Percentiles rank a stretch among this genome's conserved stretches.
phyloP scores from a whole-genome alignment of 306 rosid genomes.

The Clitoria ternatea region DNA sequence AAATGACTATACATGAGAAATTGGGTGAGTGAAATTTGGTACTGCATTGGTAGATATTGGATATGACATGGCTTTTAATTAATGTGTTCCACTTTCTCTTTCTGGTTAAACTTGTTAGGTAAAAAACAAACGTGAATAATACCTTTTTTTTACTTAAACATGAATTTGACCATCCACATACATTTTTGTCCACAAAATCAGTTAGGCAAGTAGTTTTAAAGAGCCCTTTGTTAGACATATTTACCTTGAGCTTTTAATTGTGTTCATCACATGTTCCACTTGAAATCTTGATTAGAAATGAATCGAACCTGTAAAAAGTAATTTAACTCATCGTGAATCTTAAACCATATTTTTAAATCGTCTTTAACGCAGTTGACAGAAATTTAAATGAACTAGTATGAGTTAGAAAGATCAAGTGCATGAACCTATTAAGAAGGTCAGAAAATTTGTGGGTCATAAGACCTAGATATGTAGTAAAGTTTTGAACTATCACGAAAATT shows the following conservation, averaged over 20 bases:
- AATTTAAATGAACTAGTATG: neutral
- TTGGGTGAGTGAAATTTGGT: constrained; percentile 17
- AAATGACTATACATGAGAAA: constrained; percentile 10
- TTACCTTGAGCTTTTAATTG: neutral
- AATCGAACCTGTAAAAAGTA: too few relatives aligned
- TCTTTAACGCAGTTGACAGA: too few relatives aligned
- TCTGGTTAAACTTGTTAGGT: constrained; percentile 11
- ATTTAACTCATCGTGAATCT: too few relatives aligned
- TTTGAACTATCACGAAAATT: constrained; percentile 30
- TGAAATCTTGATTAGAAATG: too few relatives aligned
- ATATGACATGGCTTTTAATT: neutral
- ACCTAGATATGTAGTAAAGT: constrained; percentile 24
- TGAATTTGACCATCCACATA: neutral
- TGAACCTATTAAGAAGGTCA: neutral
- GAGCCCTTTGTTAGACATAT: neutral
- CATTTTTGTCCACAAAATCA: constrained; percentile 14
- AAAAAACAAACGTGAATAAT: neutral
- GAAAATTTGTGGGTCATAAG: constrained; percentile 23
- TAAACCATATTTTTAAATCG: too few relatives aligned
- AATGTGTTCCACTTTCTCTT: neutral
- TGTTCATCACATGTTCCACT: neutral
- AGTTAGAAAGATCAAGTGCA: constrained; percentile 6
- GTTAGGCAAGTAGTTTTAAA: neutral
- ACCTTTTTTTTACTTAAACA: constrained; percentile 13
- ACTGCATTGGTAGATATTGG: neutral